Conservation (phyloP, 441 rosid species). For the Rhodomyrtus psidioides region DNA sequence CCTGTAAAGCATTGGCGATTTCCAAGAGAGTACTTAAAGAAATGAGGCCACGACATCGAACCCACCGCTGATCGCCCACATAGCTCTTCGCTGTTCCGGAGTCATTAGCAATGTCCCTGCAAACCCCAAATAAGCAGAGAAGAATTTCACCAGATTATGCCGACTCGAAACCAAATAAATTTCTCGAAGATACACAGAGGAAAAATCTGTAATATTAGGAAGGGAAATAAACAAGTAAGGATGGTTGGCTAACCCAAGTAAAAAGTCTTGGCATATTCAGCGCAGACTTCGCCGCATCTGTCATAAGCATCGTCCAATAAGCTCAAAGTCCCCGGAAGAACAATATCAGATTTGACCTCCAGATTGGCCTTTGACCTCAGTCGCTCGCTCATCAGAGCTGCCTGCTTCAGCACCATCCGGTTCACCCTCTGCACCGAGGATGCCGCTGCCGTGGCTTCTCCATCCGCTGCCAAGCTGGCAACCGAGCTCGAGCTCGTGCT, state of each 20-base stretch:
- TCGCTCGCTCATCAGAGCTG: constrained; percentile 60
- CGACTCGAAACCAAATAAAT: not conserved
- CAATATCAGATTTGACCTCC: constrained; percentile 28
- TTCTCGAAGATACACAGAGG: not conserved
- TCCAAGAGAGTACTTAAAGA: not conserved
- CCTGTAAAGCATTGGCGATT: not conserved
- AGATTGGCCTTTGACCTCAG: constrained; percentile 27
- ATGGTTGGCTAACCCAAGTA: constrained; percentile 42
- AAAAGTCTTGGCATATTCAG: constrained; percentile 79
- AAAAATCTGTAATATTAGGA: not conserved
- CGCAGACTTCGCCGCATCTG: constrained; percentile 73
- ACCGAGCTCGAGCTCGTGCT: not conserved
- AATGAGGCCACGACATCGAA: not conserved
- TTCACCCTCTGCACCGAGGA: constrained; percentile 79
- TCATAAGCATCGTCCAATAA: constrained; percentile 71
- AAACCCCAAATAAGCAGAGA: not conserved
- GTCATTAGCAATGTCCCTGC: constrained; percentile 79
- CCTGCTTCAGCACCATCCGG: constrained; percentile 73
- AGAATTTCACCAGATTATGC: not conserved
- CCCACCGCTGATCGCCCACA: constrained; percentile 76
- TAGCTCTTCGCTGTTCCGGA: constrained; percentile 62
- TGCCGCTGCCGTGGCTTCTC: not conserved
- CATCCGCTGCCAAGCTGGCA: not conserved
- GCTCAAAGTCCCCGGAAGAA: constrained; percentile 43
- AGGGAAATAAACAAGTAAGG: not conserved